Evolutionary conservation across 306 rosid genomes (phyloP).

Genomic region (Cucumis melo): DNA sequence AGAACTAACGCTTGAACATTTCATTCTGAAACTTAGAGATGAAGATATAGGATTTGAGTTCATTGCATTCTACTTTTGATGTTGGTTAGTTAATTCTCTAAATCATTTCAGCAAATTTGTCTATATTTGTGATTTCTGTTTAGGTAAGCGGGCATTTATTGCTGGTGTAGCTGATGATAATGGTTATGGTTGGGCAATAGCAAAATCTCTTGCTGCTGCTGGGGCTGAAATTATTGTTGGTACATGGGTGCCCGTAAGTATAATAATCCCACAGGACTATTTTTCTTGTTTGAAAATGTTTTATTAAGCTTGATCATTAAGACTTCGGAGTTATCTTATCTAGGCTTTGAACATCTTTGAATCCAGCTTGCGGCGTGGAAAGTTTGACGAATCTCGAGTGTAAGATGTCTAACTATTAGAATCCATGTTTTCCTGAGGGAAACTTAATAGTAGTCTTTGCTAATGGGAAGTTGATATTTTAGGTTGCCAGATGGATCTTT

Average conservation of each 20-base stretch:
- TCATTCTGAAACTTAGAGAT: background rate
- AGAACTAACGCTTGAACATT: background rate
- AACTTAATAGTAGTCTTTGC: background rate
- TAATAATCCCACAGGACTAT: background rate
- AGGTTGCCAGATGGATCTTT: conserved; percentile 90
- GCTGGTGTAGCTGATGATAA: conserved; percentile 98
- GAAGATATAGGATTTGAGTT: background rate
- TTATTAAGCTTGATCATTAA: background rate
- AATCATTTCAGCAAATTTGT: background rate
- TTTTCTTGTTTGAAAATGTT: background rate
- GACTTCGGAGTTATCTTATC: conserved; percentile 6
- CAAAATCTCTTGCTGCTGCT: conserved; percentile 94
- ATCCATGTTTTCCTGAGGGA: background rate
- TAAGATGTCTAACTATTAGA: conserved; percentile 11
- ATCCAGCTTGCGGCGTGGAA: conserved; percentile 87
- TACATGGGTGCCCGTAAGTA: conserved; percentile 97
- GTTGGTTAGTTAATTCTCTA: background rate
- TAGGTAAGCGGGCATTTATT: conserved; percentile 86
- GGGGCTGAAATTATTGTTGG: conserved; percentile 97
- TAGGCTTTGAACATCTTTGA: conserved; percentile 93
- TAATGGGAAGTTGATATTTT: conserved; percentile 16
- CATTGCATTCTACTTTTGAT: background rate
- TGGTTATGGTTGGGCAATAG: conserved; percentile 98
- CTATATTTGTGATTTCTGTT: background rate
- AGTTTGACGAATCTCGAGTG: conserved; percentile 81